phyloP scores from a whole-genome alignment of 2,329 filamentous ascomycete genomes.

The Plenodomus biglobosus region DNA sequence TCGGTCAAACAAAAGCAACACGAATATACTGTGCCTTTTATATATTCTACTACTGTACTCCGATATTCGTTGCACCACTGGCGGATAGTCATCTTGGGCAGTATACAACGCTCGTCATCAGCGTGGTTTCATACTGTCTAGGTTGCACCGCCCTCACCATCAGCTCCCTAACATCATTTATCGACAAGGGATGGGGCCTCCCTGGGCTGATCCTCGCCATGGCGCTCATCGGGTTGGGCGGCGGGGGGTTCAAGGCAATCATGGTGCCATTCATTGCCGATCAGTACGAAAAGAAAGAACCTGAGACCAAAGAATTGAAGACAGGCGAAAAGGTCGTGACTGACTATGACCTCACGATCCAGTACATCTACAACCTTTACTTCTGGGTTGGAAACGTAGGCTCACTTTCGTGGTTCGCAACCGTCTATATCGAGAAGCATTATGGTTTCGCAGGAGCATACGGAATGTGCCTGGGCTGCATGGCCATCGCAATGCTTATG shows the following conservation, averaged over 20 bases:
- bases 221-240: conserved; percentile 44
- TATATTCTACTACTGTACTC: conserved; percentile 51
- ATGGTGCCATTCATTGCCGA: conserved; percentile 43
- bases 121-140: conserved; percentile 31
- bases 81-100: conserved; percentile 46
- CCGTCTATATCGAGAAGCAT: conserved; percentile 67
- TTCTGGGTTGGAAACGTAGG: conserved; percentile 62
- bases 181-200: conserved; percentile 27
- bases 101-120: conserved; percentile 41
- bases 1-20: conserved; percentile 49
- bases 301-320: conserved; percentile 23
- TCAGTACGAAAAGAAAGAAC: conserved; percentile 32
- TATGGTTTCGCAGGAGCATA: conserved; percentile 69
- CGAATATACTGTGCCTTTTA: conserved; percentile 60
- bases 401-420: conserved; percentile 64
- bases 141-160: conserved; percentile 27
- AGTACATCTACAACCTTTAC: conserved; percentile 45
- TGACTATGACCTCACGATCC: conserved; percentile 38
- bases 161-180: conserved; percentile 20
- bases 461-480: conserved; percentile 63
- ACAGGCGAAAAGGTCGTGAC: conserved; percentile 41
- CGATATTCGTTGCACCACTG: conserved; percentile 41
- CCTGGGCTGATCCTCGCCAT: conserved; percentile 34
- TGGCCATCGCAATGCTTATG: conserved; percentile 62
- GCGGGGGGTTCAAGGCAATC: conserved; percentile 42